Evolutionary conservation across 2,329 filamentous ascomycete species (phyloP), one percentile per base, ranked within the genome.

Genomic region (Pseudogymnoascus sp.): DNA sequence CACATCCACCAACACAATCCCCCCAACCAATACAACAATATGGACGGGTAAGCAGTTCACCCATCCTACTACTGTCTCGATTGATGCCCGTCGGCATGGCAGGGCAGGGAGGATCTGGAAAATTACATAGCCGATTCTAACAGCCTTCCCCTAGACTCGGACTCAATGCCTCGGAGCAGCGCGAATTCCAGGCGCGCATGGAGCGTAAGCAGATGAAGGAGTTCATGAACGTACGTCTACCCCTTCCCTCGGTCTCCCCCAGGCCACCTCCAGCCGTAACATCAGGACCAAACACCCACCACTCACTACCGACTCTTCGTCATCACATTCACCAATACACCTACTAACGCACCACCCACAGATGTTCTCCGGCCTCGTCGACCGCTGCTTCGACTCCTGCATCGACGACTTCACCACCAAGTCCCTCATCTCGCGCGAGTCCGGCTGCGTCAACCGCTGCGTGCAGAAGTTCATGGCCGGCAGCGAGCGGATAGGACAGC

Each of bases 371-470:
- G 87, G 85, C 78, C 83, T 90, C 63, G 89, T 92, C 72, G 88
- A 91, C 77, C 85, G 88, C 79, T 99, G 95, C 86, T 99, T 99
- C 84, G 88, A 91, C 76, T 89, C 95, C 78, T 99, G 95, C 83
- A 86, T 99, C 79, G 93, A 93, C 78, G 93, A 97, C 83, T 99
- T 99, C 85, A 96, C 93, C 73, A 96, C 92, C 80, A 97, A 97
- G 81, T 90, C 91, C 59, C 86, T 99, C 69, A 88, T 90, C 67
- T 84, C 87, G 69, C 88, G 91, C 75, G 95, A 99, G 80, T 89
- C 90, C 73, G 88, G 90, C 76, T 99, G 95, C 80, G 87, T 97
- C 72, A 88, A 91, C 79, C 90, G 92, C 72, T 99, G 95, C 78
- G 93, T 97, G 66, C 89, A 95, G 79, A 99, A 99, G 82, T 91